Base-by-base conservation (phyloP, 352 stramenopile genomes). In the Pythium aphanidermatum region DNA sequence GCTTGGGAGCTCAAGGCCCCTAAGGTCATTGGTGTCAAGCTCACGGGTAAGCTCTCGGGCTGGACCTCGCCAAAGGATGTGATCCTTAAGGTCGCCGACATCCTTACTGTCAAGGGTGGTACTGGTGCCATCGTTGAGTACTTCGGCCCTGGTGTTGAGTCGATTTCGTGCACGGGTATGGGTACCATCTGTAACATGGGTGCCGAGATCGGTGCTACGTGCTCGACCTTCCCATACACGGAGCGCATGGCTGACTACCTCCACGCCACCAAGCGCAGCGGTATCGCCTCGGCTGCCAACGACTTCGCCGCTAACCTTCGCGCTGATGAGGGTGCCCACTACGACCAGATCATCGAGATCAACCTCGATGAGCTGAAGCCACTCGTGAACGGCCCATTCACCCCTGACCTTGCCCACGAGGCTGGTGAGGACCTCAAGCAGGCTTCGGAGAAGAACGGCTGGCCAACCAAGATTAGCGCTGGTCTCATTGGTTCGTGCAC, bases 141-240 rank as follows among this genome's bases (percentile, higher is more conserved):
- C 79, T 96, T 95, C 38, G 89, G 89, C 34, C 73, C 76, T n/a
- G 89, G 89, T 63, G 83, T 96, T 4, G 86, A 96, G 44, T 94
- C 81, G 44, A 96, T 97, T 53, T 96, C 84, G 54, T 96, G 86
- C 79, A 97, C 89, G 58, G 89, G 86, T 59, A 96, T 96, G 85
- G 89, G 82, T 50, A 97, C 89, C 61, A 97, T 97, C 64, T 95
- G 83, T 86, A 97, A 97, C 79, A 97, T 97, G 89, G 89, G 89
- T 71, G 89, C 89, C 19, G 89, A 97, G 59, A 96, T 97, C 48
- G 89, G 89, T 37, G 89, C 89, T 36, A 97, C 89, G 40, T 96
- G 83, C 75, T 96, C 89, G 33, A 97, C 86, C 21, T 97, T 97
- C 80, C 86, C 86, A 5, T 97, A 93, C 79, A 95, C 86, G 40